Percentiles rank a stretch among this genome's conserved stretches.
Conservation (phyloP, 495 filamentous ascomycete species). For the Neurospora sp. region DNA sequence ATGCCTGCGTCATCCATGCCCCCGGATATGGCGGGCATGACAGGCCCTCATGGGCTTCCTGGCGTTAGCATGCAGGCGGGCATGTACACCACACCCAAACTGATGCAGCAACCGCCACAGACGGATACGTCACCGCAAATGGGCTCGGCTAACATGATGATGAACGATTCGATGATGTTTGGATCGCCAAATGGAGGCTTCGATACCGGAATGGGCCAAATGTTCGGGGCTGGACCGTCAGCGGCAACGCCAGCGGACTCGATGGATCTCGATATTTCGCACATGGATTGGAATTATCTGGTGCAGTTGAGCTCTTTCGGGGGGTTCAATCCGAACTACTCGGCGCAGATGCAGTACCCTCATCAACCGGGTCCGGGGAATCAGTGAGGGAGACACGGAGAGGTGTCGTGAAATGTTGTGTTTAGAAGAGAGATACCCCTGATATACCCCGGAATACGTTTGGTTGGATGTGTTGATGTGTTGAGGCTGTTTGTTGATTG, state of each 20-base stretch:
- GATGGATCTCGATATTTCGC: constrained; percentile 29
- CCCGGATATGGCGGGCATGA: background rate
- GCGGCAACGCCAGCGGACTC: constrained; percentile 10
- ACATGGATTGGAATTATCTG: constrained; percentile 38
- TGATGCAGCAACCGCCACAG: constrained; percentile 2
- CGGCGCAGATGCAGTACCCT: background rate
- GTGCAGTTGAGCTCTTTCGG: constrained; percentile 28
- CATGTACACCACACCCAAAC: constrained; percentile 11
- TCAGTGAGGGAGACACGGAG: background rate
- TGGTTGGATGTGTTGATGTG: background rate
- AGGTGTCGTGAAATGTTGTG: background rate
- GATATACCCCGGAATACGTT: background rate
- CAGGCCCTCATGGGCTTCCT: background rate
- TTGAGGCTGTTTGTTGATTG: background rate
- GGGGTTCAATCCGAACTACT: constrained; percentile 20
- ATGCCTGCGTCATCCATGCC: background rate
- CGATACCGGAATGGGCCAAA: constrained; percentile 8
- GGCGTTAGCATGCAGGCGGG: background rate
- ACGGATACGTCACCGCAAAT: constrained; percentile 8
- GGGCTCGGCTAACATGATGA: constrained; percentile 8
- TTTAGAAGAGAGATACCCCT: background rate
- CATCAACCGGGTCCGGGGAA: background rate
- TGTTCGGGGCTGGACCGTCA: constrained; percentile 7
- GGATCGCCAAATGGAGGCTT: constrained; percentile 5
- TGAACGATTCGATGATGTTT: constrained; percentile 22